Evolutionary conservation across 345 rosid genomes (phyloP), one percentile per base, ranked within the genome.

Genomic region (Excoecaria cochinchinensis): DNA sequence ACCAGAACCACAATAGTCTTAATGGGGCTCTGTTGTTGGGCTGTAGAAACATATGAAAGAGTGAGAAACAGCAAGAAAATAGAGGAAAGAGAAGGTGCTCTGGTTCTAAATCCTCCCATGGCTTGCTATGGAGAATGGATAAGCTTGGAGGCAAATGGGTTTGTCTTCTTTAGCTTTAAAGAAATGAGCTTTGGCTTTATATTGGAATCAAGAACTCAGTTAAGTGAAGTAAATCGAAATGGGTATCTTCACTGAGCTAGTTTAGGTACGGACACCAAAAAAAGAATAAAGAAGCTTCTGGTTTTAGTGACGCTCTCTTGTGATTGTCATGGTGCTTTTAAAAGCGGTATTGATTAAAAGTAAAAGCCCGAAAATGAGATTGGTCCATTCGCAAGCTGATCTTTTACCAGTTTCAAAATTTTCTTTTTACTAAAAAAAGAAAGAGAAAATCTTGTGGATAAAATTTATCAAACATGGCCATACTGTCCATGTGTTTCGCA

Each of bases 1-100:
- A 93, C 95, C 78, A 93, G 73, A 64, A 93, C 92, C 70, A 93
- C 98, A 55, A 93, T 80, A 51, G 92, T 90, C 80, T 91, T 90
- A 81, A 93, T 90, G 70, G 91, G 95, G 56, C 84, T 86, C 67
- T 77, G 76, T 16, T 84, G 82, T 38, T 85, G 90, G 22, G 90
- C 82, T 50, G 77, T 72, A 14, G 83, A 84, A 57, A 82, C 78
- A 75, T 83, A 81, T 19, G 84, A 87, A 8, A 87, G 75, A 44
- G 84, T 21, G n/a, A 89, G 86, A 73, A 84, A 76, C 66, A 88
- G 81, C 64, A 83, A 67, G 86, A 87, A 74, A 73, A 85, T 72
- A 71, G 73, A 74, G 19, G 85, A 59, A 76, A 82, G 67, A 71
- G 82, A 72, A 31, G 86, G 52, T 52, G 73, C 8, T 48, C 42